Evolutionary conservation across 2,329 filamentous ascomycete genomes (phyloP), one percentile per base, ranked within the genome.

Genomic region (Zymoseptoria tritici): DNA sequence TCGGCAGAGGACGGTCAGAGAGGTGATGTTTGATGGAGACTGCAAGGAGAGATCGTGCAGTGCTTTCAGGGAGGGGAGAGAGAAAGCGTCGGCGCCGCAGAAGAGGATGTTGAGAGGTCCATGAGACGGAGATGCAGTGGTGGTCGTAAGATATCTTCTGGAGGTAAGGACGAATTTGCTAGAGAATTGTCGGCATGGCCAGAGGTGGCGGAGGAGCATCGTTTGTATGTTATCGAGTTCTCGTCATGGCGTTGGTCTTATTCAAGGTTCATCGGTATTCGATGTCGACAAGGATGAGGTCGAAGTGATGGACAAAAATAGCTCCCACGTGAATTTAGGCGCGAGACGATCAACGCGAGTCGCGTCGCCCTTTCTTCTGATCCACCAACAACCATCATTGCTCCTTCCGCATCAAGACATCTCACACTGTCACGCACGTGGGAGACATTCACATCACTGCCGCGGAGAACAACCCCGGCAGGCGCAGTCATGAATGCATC

Each of bases 21-120:
- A 91, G 59, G 81, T 79, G 57, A 96, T 85, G 9, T 85, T 76
- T 19, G 75, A 75, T 6, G 74, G 70, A 9, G 57, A 36, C 5
- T 68, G 66, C 3, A 67, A 60, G 56, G 85, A 81, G 13, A 73
- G 63, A 4, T 76, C 70, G 67, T 87, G 74, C 36, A 99, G 77
- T 5, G 89, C 88, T 60, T 78, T 77, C 55, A 99, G 79, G 1
- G 91, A 90, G 56, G 82, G 83, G 68, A 88, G 88, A 77, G 93
- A 97, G 75, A 97, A 96, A 2, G 86, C 81, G 74, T 99, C 94
- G 2, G 93, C 94, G 63, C 94, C 94, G 76, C 92, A 97, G 76
- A 97, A 99, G 3, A 99, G 82, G 57, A 99, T 91, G 36, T 86
- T 83, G 31, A 99, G 79, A 2, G 90, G 89, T n/a, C 13, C 36